phyloP scores from a whole-genome alignment of 441 rosid genomes.

The Hura crepitans region DNA sequence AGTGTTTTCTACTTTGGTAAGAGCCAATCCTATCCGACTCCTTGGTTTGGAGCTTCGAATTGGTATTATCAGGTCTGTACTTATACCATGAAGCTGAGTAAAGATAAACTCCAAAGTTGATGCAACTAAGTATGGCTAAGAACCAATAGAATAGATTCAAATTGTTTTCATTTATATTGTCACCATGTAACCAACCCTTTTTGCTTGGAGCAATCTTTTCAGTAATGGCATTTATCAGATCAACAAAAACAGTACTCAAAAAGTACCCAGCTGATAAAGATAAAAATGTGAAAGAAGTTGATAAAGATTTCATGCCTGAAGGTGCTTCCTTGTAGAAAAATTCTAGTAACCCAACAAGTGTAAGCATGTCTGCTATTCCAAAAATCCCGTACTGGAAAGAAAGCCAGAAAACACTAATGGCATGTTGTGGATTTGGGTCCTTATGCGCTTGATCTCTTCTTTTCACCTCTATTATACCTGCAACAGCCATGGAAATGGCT shows the following conservation, averaged over 20 bases:
- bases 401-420: constrained; percentile 43
- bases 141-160: constrained; percentile 42
- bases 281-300: constrained; percentile 43
- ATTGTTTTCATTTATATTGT: constrained; percentile 27
- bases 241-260: constrained; percentile 35
- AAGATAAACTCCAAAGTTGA: constrained; percentile 39
- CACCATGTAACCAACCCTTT: constrained; percentile 46
- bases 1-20: constrained; percentile 8
- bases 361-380: constrained; percentile 49
- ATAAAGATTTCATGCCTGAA: constrained; percentile 39
- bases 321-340: constrained; percentile 52
- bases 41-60: background rate
- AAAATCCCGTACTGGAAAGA: constrained; percentile 44
- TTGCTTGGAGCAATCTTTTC: constrained; percentile 25
- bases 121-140: constrained; percentile 38
- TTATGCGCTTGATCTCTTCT: constrained; percentile 29
- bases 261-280: constrained; percentile 41
- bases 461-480: constrained; percentile 40
- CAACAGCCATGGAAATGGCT: constrained; percentile 37
- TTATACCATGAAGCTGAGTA: constrained; percentile 53
- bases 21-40: background rate
- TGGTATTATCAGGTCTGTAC: constrained; percentile 32
- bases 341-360: constrained; percentile 40
- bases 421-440: background rate
- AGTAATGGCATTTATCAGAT: constrained; percentile 33